Conservation (phyloP, 2,329 filamentous ascomycete species). For the Zymoseptoria ardabiliae region DNA sequence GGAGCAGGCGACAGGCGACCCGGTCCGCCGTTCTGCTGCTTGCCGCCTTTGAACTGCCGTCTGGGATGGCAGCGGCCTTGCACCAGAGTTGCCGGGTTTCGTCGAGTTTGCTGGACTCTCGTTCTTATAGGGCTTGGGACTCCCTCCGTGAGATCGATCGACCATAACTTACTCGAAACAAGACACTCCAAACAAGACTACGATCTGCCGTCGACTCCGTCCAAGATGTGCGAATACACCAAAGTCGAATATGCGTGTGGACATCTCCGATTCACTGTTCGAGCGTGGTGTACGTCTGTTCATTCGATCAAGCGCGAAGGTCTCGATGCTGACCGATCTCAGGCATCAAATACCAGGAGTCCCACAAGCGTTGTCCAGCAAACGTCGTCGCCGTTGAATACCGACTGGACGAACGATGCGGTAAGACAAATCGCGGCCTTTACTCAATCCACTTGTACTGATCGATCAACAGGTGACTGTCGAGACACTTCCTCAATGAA, state of each 20-base stretch:
- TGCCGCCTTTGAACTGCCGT: slow-evolving; percentile 7
- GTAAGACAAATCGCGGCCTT: slow-evolving; percentile 25
- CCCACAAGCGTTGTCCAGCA: slow-evolving; percentile 48
- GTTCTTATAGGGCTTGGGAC: background rate
- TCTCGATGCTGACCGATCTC: slow-evolving; percentile 1
- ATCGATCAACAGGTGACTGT: slow-evolving; percentile 14
- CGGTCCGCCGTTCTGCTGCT: slow-evolving; percentile 2
- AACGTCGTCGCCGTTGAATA: slow-evolving; percentile 50
- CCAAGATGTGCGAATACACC: slow-evolving; percentile 49
- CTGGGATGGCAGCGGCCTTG: slow-evolving; percentile 10
- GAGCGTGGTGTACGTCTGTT: slow-evolving; percentile 48
- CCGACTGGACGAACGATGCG: slow-evolving; percentile 42
- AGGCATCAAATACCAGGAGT: slow-evolving; percentile 43
- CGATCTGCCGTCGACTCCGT: background rate
- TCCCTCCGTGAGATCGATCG: background rate
- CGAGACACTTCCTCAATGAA: slow-evolving; percentile 10
- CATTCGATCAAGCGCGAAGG: background rate
- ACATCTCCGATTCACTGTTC: slow-evolving; percentile 49
- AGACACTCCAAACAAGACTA: background rate
- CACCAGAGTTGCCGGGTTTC: slow-evolving; percentile 2
- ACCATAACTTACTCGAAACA: background rate
- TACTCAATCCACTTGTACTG: background rate
- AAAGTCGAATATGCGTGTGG: slow-evolving; percentile 52
- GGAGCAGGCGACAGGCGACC: slow-evolving; percentile 2
- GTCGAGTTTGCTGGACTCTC: slow-evolving; percentile 12